Evolutionary conservation across 441 rosid species (phyloP).

Genomic region (Pelargonium citronellum): DNA sequence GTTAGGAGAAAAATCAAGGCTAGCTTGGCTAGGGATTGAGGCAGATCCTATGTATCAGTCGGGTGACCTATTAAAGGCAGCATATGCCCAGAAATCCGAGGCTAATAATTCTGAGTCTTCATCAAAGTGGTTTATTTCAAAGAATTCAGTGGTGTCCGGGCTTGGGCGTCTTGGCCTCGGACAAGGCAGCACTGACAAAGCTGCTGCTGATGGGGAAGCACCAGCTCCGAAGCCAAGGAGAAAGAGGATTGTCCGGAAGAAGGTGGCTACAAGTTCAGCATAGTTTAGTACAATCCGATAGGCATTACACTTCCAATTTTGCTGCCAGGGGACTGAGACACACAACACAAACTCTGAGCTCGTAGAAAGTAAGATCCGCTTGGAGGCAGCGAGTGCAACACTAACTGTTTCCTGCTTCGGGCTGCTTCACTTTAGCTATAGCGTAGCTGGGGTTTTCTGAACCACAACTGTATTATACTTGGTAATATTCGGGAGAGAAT

Average conservation of each 20-base stretch:
- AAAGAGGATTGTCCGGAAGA: slow-evolving; percentile 84
- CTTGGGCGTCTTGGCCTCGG: slow-evolving; percentile 70
- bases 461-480: neutral
- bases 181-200: slow-evolving; percentile 42
- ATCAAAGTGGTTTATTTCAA: slow-evolving; percentile 79
- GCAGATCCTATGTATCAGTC: slow-evolving; percentile 84
- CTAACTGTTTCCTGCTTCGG: no score
- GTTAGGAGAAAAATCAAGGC: slow-evolving; percentile 65
- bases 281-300: slow-evolving; percentile 19
- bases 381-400: neutral
- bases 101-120: slow-evolving; percentile 27
- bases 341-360: neutral
- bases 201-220: slow-evolving; percentile 35
- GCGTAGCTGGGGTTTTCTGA: no score
- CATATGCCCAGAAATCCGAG: slow-evolving; percentile 32
- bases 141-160: slow-evolving; percentile 70
- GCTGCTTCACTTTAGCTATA: neutral
- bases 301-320: slow-evolving; percentile 29
- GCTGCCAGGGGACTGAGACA: slow-evolving; percentile 17
- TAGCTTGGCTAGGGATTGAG: slow-evolving; percentile 85
- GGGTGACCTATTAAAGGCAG: slow-evolving; percentile 60
- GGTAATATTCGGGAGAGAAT: neutral
- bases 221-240: slow-evolving; percentile 59
- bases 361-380: neutral
- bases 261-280: slow-evolving; percentile 49